phyloP scores from a whole-genome alignment of 352 stramenopile genomes.

The Thalassiosira sp. region DNA sequence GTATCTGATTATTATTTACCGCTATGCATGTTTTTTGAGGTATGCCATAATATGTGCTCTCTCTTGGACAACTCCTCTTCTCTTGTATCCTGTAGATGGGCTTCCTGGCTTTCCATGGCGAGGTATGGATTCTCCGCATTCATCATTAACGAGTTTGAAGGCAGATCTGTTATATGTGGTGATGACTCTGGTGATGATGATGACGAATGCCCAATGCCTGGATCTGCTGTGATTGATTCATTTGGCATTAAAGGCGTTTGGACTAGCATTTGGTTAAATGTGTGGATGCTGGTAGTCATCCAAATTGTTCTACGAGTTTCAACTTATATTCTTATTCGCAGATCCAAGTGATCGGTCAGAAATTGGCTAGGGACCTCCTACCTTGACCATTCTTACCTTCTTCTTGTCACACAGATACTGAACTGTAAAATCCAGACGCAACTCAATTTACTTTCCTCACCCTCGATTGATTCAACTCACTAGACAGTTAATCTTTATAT shows the following conservation, averaged over 20 bases:
- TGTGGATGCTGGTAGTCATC: conserved; percentile 50
- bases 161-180: conserved; percentile 58
- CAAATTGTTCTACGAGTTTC: conserved; percentile 59
- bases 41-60: too few species aligned
- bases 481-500: too few species aligned
- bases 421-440: too few species aligned
- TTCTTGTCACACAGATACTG: too few species aligned
- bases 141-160: conserved; percentile 74
- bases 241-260: conserved; percentile 62
- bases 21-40: too few species aligned
- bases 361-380: too few species aligned
- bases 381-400: too few species aligned
- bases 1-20: too few species aligned
- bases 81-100: too few species aligned
- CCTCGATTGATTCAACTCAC: too few species aligned
- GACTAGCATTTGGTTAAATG: conserved; percentile 69
- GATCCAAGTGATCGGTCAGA: conserved; percentile 59
- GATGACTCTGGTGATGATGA: conserved; percentile 10
- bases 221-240: conserved; percentile 58
- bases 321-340: conserved; percentile 58
- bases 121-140: conserved; percentile 74
- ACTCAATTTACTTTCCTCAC: too few species aligned
- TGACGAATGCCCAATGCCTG: conserved; percentile 66
- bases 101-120: conserved; percentile 64
- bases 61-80: background rate